Base-by-base conservation (phyloP, 805 yeast species). In the Kregervanrija delftensis region DNA sequence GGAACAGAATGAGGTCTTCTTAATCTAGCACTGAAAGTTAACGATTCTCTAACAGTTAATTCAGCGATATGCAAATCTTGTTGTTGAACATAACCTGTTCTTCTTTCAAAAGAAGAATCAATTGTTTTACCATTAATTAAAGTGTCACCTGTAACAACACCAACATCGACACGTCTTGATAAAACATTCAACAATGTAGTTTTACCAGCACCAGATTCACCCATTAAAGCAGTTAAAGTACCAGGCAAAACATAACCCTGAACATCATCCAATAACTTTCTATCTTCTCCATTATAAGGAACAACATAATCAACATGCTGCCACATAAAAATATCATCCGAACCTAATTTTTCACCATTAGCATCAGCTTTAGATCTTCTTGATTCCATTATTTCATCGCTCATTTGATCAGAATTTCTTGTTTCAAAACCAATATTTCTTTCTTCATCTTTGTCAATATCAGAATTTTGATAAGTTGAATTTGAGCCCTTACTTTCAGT, bases 161-260 rank as follows among this genome's bases (percentile, higher is more conserved):
- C 83, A 44, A 69, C 62, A 39, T 72, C 71, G 41, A 68, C 64
- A 56, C 83, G 66, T 54, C 72, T 74, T 40, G 81, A 72, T 48
- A 77, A 60, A 35, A 73, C 72, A 52, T 77, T 77, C 49, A 77
- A 65, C 43, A 77, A 61, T 4, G 83, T 77, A 1, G 83, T 77
- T 56, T 77, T 77, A 56, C 83, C 83, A 12, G 83, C 83, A 52
- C 83, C 83, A 6, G 81, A 75, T 53, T 75, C 82, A 49, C 83
- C 83, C 82, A 77, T 77, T 35, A 77, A 59, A 2, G 83, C 83
- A 28, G 82, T 77, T 57, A 77, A 58, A 8, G 74, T 68, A 42
- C 83, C 83, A 2, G 83, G 81, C 16, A 65, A 60, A 53, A 70
- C 66, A 54, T 61, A 70, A 40, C 76, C 76, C 34, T 69, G 67